Conservation (phyloP, 805 yeast genomes). For the Henningerozyma blattae region DNA sequence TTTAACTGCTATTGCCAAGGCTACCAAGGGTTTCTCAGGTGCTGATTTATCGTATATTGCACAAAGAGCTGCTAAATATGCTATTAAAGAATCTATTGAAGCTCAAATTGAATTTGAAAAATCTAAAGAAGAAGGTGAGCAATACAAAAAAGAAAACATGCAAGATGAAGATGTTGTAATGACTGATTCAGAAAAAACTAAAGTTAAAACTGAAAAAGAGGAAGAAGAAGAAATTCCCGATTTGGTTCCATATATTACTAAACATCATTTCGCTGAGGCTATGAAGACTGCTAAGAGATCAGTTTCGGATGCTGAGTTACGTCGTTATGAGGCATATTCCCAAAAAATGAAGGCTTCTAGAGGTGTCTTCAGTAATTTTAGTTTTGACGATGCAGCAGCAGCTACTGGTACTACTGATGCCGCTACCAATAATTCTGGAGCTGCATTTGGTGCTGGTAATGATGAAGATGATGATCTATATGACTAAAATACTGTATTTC, state of each 20-base stretch:
- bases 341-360: slow-evolving; percentile 93
- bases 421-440: slow-evolving; percentile 25
- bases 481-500: slow-evolving; percentile 21
- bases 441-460: slow-evolving; percentile 28
- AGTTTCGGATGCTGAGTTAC: slow-evolving; percentile 90
- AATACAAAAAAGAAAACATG: slow-evolving; percentile 15
- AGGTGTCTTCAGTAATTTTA: slow-evolving; percentile 85
- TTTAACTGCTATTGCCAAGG: slow-evolving; percentile 74
- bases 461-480: slow-evolving; percentile 56
- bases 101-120: slow-evolving; percentile 45
- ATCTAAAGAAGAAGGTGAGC: slow-evolving; percentile 36
- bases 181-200: slow-evolving; percentile 13
- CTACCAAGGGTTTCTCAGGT: slow-evolving; percentile 95
- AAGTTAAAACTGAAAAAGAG: slow-evolving; percentile 26
- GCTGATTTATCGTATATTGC: slow-evolving; percentile 95
- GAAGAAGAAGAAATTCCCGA: slow-evolving; percentile 65
- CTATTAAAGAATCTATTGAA: slow-evolving; percentile 93
- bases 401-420: slow-evolving; percentile 39
- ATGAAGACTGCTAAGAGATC: slow-evolving; percentile 98
- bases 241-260: slow-evolving; percentile 89
- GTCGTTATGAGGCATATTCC: slow-evolving; percentile 96
- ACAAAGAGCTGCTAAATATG: slow-evolving; percentile 96
- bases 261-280: slow-evolving; percentile 93
- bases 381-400: slow-evolving; percentile 50
- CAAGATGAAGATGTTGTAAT: slow-evolving; percentile 38